These are phyloP conservation scores for Solanum rostratum DNA, from an alignment of 257 asterid genomes.

Conservation along the genomic window DNA sequence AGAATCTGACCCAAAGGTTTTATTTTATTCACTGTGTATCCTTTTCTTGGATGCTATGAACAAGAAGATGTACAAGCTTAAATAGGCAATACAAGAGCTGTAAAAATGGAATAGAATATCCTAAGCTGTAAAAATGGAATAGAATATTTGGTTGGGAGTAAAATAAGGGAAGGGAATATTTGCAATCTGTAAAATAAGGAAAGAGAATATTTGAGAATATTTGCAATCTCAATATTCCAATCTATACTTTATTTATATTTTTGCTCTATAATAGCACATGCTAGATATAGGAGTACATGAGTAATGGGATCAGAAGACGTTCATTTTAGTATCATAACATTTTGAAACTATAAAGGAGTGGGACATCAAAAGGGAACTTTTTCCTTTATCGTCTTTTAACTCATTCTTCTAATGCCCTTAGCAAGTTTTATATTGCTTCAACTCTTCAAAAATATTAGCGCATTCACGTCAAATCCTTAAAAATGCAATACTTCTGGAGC, in stretches of 20 bases:
- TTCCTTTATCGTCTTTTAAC: background rate
- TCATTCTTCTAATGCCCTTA: background rate
- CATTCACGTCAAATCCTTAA: background rate
- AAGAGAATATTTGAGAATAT: too few relatives aligned
- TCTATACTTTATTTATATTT: background rate
- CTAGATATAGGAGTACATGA: background rate
- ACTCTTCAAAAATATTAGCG: background rate
- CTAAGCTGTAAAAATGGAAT: too few relatives aligned
- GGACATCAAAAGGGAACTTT: background rate
- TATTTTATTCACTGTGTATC: too few relatives aligned
- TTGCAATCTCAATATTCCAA: too few relatives aligned
- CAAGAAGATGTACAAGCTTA: too few relatives aligned
- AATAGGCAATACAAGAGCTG: too few relatives aligned
- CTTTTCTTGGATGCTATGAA: too few relatives aligned
- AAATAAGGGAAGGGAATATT: too few relatives aligned
- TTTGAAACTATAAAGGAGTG: background rate
- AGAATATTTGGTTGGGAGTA: too few relatives aligned
- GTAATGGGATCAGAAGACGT: background rate
- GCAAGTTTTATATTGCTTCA: background rate
- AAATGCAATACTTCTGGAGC: background rate
- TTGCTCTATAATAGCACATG: background rate
- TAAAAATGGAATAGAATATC: too few relatives aligned
- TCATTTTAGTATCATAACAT: background rate
- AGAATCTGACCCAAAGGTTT: too few relatives aligned
- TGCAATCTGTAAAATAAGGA: too few relatives aligned